These are phyloP conservation scores for sorghum (Sorghum bicolor) DNA, from an alignment of 176 grass and related monocot species.

Conservation along the genomic window DNA sequence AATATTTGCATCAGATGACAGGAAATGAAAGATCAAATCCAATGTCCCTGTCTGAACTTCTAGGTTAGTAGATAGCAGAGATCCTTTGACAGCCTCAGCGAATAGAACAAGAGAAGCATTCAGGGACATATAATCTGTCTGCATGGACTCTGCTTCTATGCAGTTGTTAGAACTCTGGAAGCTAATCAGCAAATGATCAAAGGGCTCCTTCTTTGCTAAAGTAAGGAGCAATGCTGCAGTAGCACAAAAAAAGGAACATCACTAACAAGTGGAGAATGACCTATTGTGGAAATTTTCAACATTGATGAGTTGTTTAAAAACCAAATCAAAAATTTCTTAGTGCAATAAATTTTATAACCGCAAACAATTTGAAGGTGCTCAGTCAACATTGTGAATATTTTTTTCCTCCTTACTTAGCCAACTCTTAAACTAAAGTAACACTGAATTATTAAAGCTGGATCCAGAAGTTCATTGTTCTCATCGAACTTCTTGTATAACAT, in stretches of 20 bases:
- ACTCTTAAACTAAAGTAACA: constrained; percentile 11
- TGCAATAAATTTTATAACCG: not conserved
- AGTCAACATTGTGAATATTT: not conserved
- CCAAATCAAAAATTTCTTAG: not conserved
- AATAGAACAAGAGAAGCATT: constrained; percentile 59
- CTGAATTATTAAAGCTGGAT: not conserved
- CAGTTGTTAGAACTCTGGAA: constrained; percentile 31
- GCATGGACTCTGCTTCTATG: constrained; percentile 42
- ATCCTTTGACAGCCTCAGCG: constrained; percentile 91
- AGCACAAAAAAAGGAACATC: constrained; percentile 29
- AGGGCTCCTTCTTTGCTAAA: constrained; percentile 55
- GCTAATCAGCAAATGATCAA: constrained; percentile 47
- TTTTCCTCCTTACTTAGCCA: constrained; percentile 14
- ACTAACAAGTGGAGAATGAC: not conserved
- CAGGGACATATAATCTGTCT: constrained; percentile 30
- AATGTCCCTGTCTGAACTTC: constrained; percentile 77
- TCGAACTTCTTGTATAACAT: not conserved
- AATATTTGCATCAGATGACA: constrained; percentile 59
- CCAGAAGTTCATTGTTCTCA: not conserved
- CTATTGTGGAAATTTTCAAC: constrained; percentile 22
- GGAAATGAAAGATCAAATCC: constrained; percentile 84
- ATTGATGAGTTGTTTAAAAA: not conserved
- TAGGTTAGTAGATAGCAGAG: constrained; percentile 76
- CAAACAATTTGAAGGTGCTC: constrained; percentile 26
- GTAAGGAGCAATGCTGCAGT: constrained; percentile 81